Evolutionary conservation across 352 stramenopile species (phyloP), one percentile per base, ranked within the genome.

Genomic region (Phytophthora sp.): DNA sequence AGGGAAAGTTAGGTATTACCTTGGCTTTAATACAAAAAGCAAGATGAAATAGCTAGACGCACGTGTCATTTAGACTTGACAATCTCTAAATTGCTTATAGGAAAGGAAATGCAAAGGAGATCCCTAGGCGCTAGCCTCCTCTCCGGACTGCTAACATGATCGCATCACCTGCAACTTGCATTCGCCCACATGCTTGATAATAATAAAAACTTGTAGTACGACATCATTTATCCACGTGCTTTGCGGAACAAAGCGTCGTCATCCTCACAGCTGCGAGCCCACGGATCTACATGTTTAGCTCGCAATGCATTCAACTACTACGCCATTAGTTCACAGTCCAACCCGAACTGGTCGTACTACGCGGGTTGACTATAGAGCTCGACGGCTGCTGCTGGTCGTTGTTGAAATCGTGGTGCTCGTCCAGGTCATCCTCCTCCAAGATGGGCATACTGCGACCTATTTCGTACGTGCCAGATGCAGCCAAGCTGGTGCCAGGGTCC

Each of bases 401-500:
- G 2, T 38, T 55, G n/a, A 69, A 67, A 52, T 65, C 57, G 21
- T 69, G 57, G 24, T 64, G 65, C 4, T 71, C 60, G 26, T 82
- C 76, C 7, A 76, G 39, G 44, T 71, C 64, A 50, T 86, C 80
- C 33, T 91, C 84, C 56, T 92, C 84, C 46, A 90, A 69, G 52
- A 92, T 90, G 2, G 81, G 77, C 66, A 89, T 82, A 20, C 71
- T 69, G 11, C 61, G 69, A 5, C 69, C 38, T 27, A 92, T 72
- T 60, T 91, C 67, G 33, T 84, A 91, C 23, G 81, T 89, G 35
- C 74, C 74, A 23, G 70, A 70, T 42, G 55, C 18, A 49, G 81
- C 71, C 31, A 72, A 33, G 21, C 68, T 83, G 23, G 63, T 75
- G 27, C 77, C 69, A 18, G 62, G 45, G 33, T 89, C 76, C 26